Evolutionary conservation across 495 filamentous ascomycete species (phyloP).

Genomic region (Lepraria neglecta): DNA sequence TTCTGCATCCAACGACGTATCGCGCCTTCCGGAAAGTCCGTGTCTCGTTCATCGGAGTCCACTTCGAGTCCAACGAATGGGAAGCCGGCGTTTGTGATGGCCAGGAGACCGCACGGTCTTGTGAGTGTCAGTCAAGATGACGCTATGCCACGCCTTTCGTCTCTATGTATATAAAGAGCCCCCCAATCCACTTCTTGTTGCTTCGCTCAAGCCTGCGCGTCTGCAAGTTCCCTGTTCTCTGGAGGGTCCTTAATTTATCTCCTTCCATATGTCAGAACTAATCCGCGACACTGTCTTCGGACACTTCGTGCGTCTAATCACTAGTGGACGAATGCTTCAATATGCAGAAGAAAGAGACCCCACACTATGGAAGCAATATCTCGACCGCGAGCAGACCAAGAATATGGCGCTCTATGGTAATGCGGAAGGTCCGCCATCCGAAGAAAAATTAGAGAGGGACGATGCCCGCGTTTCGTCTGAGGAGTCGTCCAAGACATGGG

Average conservation of each 20-base stretch:
- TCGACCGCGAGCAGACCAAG: slow-evolving; percentile 30
- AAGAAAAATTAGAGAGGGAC: slow-evolving; percentile 21
- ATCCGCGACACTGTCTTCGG: slow-evolving; percentile 34
- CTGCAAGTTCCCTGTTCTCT: background rate
- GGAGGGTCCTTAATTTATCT: background rate
- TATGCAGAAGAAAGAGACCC: slow-evolving; percentile 37
- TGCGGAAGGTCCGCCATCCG: slow-evolving; percentile 20
- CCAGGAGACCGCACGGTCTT: background rate
- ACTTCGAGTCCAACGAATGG: background rate
- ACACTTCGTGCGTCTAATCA: slow-evolving; percentile 35
- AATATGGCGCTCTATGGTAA: slow-evolving; percentile 31
- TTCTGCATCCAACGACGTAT: background rate
- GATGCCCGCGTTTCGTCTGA: background rate
- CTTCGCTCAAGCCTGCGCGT: background rate
- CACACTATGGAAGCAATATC: slow-evolving; percentile 34
- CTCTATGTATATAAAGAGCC: background rate
- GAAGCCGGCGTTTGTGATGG: background rate
- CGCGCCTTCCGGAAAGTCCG: background rate
- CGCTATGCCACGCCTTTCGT: background rate
- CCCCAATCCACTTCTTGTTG: background rate
- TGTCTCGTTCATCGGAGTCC: background rate
- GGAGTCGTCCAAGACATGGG: slow-evolving; percentile 13
- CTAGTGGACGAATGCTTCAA: slow-evolving; percentile 25
- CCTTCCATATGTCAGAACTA: slow-evolving; percentile 25
- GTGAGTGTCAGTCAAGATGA: background rate